Evolutionary conservation across 2,329 filamentous ascomycete species (phyloP).

Genomic region (Samsoniella hepiali): DNA sequence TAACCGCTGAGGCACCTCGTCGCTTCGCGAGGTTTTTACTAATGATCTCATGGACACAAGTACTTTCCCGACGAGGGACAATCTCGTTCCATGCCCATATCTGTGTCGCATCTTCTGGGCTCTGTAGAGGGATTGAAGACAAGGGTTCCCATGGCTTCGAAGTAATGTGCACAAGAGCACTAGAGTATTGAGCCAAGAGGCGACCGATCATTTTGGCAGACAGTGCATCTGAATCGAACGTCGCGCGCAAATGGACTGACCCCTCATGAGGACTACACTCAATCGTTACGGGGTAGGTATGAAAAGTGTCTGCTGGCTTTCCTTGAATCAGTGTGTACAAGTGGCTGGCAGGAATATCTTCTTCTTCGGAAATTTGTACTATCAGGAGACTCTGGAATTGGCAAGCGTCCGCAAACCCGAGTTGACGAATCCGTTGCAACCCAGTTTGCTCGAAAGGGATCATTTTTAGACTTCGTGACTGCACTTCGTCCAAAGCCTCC

Average conservation of each 20-base stretch:
- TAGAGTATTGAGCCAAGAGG: neutral
- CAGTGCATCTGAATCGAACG: neutral
- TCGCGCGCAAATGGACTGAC: neutral
- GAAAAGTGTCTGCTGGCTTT: neutral
- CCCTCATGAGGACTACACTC: neutral
- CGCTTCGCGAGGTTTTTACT: neutral
- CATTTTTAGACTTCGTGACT: slow-evolving; percentile 7
- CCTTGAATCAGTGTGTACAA: neutral
- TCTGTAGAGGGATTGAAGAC: neutral
- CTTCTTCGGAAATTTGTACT: neutral
- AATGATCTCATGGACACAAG: slow-evolving; percentile 4
- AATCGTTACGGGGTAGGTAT: neutral
- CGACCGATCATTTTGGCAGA: neutral
- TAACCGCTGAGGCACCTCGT: slow-evolving; percentile 32
- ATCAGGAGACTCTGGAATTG: slow-evolving; percentile 40
- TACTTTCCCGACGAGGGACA: neutral
- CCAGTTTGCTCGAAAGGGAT: slow-evolving; percentile 50
- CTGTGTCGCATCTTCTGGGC: neutral
- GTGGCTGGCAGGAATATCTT: neutral
- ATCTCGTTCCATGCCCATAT: slow-evolving; percentile 3
- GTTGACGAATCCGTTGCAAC: slow-evolving; percentile 51
- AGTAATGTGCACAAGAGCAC: neutral
- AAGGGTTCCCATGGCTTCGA: neutral
- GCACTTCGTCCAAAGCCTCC: slow-evolving; percentile 7
- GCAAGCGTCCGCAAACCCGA: slow-evolving; percentile 52